Percentiles rank a stretch among this genome's conserved stretches.
Evolutionary conservation across 192 early-diverging fungal species (phyloP).

Genomic region (Linnemannia exigua): DNA sequence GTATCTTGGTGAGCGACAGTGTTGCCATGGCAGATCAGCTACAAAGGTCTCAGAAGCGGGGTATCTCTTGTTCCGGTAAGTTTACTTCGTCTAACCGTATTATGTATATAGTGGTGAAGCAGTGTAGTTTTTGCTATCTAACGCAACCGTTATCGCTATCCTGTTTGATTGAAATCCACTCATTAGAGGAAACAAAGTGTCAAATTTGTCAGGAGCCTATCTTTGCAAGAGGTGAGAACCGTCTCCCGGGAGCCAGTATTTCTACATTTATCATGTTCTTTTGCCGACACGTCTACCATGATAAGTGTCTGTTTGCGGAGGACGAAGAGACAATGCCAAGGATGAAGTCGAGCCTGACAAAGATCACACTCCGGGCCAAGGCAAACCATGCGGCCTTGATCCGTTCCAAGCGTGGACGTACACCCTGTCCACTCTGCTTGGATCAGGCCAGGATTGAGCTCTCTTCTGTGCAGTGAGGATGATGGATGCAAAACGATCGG

Average conservation of each 20-base stretch:
- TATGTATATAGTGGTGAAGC: background rate
- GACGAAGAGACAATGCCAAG: conserved; percentile 55
- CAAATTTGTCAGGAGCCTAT: conserved; percentile 63
- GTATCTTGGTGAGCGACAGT: conserved; percentile 91
- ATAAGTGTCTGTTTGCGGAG: conserved; percentile 80
- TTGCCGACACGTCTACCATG: conserved; percentile 92
- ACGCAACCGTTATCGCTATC: conserved; percentile 1
- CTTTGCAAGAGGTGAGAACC: conserved; percentile 45
- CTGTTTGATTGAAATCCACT: background rate
- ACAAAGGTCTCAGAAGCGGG: conserved; percentile 76
- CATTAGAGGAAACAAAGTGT: conserved; percentile 60
- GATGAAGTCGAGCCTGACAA: conserved; percentile 24
- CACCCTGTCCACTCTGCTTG: conserved; percentile 66
- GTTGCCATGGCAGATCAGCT: conserved; percentile 81
- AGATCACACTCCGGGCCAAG: conserved; percentile 54
- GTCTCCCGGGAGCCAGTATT: conserved; percentile 35
- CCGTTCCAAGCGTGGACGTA: conserved; percentile 54
- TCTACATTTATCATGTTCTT: conserved; percentile 86
- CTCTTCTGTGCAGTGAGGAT: background rate
- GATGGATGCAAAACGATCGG: background rate
- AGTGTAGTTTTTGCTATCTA: background rate
- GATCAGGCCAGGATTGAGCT: conserved; percentile 58
- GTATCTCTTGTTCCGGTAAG: conserved; percentile 68
- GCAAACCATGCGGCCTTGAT: conserved; percentile 65
- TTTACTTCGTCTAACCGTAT: background rate